phyloP scores from a whole-genome alignment of 495 filamentous ascomycete species.

The Aspergillus campestris region DNA sequence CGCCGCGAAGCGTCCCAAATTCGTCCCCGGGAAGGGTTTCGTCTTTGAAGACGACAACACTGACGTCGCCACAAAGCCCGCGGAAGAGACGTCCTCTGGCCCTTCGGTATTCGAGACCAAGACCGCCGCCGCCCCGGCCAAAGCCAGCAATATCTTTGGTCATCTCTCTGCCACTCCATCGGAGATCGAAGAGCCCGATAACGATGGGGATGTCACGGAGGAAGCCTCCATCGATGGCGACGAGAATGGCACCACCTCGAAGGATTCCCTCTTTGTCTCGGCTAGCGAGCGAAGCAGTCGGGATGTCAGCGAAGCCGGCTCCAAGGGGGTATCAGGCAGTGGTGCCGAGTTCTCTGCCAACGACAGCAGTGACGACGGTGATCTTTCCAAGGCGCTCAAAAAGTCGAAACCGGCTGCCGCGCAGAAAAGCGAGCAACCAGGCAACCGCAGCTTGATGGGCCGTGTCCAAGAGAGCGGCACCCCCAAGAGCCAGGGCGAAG shows the following conservation, averaged over 20 bases:
- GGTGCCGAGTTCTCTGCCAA: slow-evolving; percentile 11
- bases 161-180: slow-evolving; percentile 50
- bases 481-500: slow-evolving; percentile 32
- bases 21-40: slow-evolving; percentile 36
- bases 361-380: slow-evolving; percentile 19
- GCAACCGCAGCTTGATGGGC: slow-evolving; percentile 50
- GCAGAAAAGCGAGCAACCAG: slow-evolving; percentile 17
- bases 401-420: slow-evolving; percentile 13
- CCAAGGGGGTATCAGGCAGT: slow-evolving; percentile 8
- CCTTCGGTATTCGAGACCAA: slow-evolving; percentile 15
- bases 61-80: slow-evolving; percentile 6
- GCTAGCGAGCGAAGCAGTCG: slow-evolving; percentile 18
- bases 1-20: slow-evolving; percentile 26
- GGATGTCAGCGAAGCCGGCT: slow-evolving; percentile 19
- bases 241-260: slow-evolving; percentile 4
- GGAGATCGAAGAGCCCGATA: slow-evolving; percentile 35
- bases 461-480: slow-evolving; percentile 44
- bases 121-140: slow-evolving; percentile 16
- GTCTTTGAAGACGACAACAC: slow-evolving; percentile 20
- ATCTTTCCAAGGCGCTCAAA: slow-evolving; percentile 13
- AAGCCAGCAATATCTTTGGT: slow-evolving; percentile 51
- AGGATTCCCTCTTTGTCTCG: slow-evolving; percentile 6
- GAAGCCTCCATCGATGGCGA: slow-evolving; percentile 18
- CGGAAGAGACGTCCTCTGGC: slow-evolving; percentile 8
- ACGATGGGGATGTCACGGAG: slow-evolving; percentile 39